Conservation (phyloP, 129 eudicot species). For the Arctium minus region DNA sequence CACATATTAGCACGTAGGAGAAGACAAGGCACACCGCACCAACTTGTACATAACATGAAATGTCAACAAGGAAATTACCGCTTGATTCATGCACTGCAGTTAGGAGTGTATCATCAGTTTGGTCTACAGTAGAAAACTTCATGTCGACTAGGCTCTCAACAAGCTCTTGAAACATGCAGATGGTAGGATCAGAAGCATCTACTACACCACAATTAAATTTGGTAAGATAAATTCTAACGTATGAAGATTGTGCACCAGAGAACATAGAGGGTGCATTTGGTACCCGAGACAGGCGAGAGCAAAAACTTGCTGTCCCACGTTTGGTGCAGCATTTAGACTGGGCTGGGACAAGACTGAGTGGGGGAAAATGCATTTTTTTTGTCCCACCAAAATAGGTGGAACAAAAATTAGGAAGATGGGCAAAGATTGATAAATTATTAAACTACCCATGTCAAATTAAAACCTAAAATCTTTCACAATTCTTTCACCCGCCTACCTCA, state of each 20-base stretch:
- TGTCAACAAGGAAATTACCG: conserved; percentile 44
- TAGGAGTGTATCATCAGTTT: conserved; percentile 44
- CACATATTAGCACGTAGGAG: not conserved
- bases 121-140: conserved; percentile 45
- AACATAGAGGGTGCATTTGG: not conserved
- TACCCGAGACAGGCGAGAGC: too few species aligned
- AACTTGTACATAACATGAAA: not conserved
- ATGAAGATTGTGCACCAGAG: not conserved
- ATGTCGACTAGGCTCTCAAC: conserved; percentile 65
- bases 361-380: too few species aligned
- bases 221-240: not conserved
- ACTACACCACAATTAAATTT: conserved; percentile 14
- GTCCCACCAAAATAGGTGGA: too few species aligned
- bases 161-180: conserved; percentile 77
- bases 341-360: too few species aligned
- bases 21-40: not conserved
- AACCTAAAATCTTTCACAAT: too few species aligned
- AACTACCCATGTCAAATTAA: too few species aligned
- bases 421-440: too few species aligned
- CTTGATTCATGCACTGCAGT: conserved; percentile 75
- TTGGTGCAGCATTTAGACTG: too few species aligned
- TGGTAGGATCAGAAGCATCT: conserved; percentile 30
- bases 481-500: too few species aligned
- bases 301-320: too few species aligned
- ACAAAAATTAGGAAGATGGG: too few species aligned